Base-by-base conservation (phyloP, 1,284 basidiomycete genomes). In the Trichosporon sp. region DNA sequence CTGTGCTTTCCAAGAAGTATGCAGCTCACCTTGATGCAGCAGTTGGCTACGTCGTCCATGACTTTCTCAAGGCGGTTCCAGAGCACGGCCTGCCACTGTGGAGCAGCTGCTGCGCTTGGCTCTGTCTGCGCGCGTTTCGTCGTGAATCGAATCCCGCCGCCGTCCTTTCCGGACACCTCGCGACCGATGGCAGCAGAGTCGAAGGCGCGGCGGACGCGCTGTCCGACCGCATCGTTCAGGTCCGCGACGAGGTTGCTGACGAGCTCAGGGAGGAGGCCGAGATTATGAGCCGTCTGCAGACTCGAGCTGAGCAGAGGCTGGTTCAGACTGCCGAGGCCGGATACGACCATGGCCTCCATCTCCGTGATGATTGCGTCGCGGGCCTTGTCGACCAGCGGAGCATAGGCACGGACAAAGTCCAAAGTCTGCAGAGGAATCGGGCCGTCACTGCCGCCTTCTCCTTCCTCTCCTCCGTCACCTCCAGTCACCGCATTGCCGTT, bases 271-370 rank as follows among this genome's bases (percentile, higher is more conserved):
- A 98, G 83, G 7, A 92, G 86, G 25, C 89, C 85, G 7, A 99
- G 85, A 76, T 97, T 97, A 80, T 92, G 90, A 2, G 95, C 93
- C 0, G 93, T 96, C 83, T 98, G 95, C 8, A 98, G 84, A 0
- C 92, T 91, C 2, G 91, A 92, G 0, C 92, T 91, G 1, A 99
- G 84, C 25, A 95, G 81, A 1, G 92, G 87, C 78, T 92, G 92
- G 72, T 96, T 90, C 63, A 92, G 81, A 14, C 86, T 86, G 0
- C 85, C 83, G 6, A 96, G 82, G 2, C 93, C 92, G 10, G 84
- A 83, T 29, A 91, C 80, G 3, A 95, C 87, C 89, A 93, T 93
- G 10, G 82, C 83, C 72, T 95, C 89, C 92, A 96, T 96, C 73
- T 92, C 90, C 3, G 82, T 82, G 2, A 87, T 89, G 29, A 96